phyloP scores from a whole-genome alignment of 768 basidiomycete species.

The Exsudoporus frostii region DNA sequence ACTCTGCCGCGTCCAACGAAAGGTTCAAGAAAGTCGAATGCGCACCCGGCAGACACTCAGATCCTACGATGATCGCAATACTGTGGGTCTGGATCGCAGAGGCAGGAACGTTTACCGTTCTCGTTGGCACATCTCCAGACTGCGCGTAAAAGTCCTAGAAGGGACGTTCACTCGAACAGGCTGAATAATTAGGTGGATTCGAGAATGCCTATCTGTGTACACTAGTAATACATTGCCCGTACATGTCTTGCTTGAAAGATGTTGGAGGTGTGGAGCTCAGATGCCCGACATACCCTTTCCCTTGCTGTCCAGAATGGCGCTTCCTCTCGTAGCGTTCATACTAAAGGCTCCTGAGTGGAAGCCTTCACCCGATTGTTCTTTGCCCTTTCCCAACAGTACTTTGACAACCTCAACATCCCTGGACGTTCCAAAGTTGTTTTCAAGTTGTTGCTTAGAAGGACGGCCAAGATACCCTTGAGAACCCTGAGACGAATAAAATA shows the following conservation, averaged over 20 bases:
- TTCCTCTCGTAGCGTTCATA: slow-evolving; percentile 32
- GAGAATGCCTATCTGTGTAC: slow-evolving; percentile 1
- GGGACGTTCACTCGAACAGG: background rate
- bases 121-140: background rate
- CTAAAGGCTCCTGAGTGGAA: slow-evolving; percentile 26
- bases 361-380: slow-evolving; percentile 50
- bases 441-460: slow-evolving; percentile 82
- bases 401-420: slow-evolving; percentile 64
- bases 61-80: background rate
- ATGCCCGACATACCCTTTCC: slow-evolving; percentile 39
- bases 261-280: slow-evolving; percentile 15
- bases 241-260: background rate
- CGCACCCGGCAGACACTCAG: background rate
- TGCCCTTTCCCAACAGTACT: slow-evolving; percentile 62
- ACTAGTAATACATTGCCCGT: slow-evolving; percentile 17
- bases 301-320: slow-evolving; percentile 36
- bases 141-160: background rate
- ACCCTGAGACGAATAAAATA: slow-evolving; percentile 72
- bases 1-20: background rate
- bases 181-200: background rate
- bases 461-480: slow-evolving; percentile 70
- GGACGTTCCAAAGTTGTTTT: slow-evolving; percentile 62
- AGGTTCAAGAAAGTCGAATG: background rate
- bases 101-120: background rate
- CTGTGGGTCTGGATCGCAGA: background rate